Evolutionary conservation across 306 rosid genomes (phyloP).

Genomic region (Cucurbita argyrosperma): DNA sequence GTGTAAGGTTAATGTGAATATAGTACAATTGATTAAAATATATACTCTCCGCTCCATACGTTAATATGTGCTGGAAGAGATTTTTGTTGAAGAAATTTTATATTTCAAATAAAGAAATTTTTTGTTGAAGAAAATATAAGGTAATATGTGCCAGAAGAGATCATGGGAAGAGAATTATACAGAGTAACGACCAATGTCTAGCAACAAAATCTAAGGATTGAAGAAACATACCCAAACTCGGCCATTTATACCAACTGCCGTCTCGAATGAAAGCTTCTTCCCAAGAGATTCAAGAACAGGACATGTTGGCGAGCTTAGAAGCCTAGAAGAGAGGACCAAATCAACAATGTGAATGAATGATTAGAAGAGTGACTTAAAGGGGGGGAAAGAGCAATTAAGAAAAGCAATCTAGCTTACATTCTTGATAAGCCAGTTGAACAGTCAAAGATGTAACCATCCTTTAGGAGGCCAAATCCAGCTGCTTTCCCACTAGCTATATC

Average conservation of each 20-base stretch:
- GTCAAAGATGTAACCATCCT: conserved; percentile 73
- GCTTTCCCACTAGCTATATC: conserved; percentile 71
- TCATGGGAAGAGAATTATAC: background rate
- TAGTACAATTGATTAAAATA: no score
- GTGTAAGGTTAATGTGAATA: no score
- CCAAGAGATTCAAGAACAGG: conserved; percentile 74
- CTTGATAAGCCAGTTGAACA: conserved; percentile 78
- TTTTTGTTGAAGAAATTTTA: no score
- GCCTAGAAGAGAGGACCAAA: conserved; percentile 20
- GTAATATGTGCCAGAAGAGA: background rate
- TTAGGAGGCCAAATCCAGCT: conserved; percentile 63
- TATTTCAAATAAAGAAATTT: no score
- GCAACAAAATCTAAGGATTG: background rate
- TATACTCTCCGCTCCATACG: background rate
- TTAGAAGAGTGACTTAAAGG: background rate
- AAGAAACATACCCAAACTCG: conserved; percentile 68
- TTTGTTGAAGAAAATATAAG: background rate
- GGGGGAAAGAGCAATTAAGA: background rate
- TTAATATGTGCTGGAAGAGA: background rate
- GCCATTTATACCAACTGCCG: conserved; percentile 73
- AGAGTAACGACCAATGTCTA: background rate
- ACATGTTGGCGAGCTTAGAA: conserved; percentile 65
- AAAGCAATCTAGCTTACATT: conserved; percentile 27
- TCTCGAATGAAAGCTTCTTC: conserved; percentile 82
- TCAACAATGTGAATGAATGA: background rate